Evolutionary conservation across 2,329 filamentous ascomycete species (phyloP).

Genomic region (Pseudogymnoascus sp.): DNA sequence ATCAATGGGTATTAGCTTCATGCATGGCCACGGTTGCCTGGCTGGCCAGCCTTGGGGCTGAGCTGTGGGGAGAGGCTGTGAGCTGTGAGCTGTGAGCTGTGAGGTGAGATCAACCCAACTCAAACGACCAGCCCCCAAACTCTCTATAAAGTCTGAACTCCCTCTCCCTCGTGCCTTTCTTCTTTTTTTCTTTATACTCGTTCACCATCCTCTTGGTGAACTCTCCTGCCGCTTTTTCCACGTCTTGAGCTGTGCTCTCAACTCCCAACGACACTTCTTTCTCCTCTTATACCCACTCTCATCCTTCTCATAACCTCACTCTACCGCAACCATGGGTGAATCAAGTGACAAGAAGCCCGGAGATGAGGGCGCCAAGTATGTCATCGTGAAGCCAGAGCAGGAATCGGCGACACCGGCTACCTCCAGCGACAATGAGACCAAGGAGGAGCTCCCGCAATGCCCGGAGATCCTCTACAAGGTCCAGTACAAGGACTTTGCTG

Average conservation of each 20-base stretch:
- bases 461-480: slow-evolving; percentile 20
- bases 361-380: slow-evolving; percentile 16
- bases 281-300: neutral
- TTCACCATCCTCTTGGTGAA: neutral
- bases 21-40: slow-evolving; percentile 4
- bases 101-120: neutral
- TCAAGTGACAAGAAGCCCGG: neutral
- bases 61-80: neutral
- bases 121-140: neutral
- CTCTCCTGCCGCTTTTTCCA: neutral
- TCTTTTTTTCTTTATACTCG: neutral
- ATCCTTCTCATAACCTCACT: neutral
- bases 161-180: neutral
- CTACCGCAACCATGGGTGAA: slow-evolving; percentile 12
- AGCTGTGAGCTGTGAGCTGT: neutral
- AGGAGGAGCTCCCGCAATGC: slow-evolving; percentile 15
- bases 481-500: slow-evolving; percentile 19
- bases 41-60: slow-evolving; percentile 5
- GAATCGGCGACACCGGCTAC: slow-evolving; percentile 9
- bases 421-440: slow-evolving; percentile 14
- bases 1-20: neutral
- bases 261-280: neutral
- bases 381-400: slow-evolving; percentile 16
- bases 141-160: neutral
- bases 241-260: slow-evolving; percentile 1